phyloP scores from a whole-genome alignment of 140 eudicot species.

The Anethum foeniculum region DNA sequence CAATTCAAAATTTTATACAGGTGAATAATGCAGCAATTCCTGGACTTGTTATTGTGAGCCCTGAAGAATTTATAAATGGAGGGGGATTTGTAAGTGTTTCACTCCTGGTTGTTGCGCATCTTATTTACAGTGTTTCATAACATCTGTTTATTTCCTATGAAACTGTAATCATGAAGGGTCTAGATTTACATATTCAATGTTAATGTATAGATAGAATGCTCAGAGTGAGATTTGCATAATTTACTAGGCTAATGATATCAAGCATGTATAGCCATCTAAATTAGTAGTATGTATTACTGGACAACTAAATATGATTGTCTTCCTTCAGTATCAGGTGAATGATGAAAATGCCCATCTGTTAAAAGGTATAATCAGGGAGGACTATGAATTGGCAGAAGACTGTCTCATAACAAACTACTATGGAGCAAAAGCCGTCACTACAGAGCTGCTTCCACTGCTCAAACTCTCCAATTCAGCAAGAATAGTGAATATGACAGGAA shows the following conservation, averaged over 20 bases:
- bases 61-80: background rate
- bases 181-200: background rate
- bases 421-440: background rate
- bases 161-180: background rate
- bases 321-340: background rate
- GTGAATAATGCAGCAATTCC: conserved; percentile 1
- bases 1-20: background rate
- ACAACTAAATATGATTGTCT: background rate
- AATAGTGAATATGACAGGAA: background rate
- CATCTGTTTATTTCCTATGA: too few relatives aligned
- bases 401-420: conserved; percentile 2
- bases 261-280: background rate
- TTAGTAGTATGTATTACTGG: background rate
- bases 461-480: conserved; percentile 3
- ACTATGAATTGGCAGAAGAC: background rate
- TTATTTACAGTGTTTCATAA: background rate
- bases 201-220: too few relatives aligned
- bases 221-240: too few relatives aligned
- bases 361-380: background rate
- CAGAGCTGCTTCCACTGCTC: background rate
- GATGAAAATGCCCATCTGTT: background rate
- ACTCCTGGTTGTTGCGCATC: background rate
- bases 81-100: conserved; percentile 1
- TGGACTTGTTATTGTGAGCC: background rate
- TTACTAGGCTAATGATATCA: background rate